Evolutionary conservation across 2,329 filamentous ascomycete genomes (phyloP).

Genomic region (Verticillium nonalfalfae): DNA sequence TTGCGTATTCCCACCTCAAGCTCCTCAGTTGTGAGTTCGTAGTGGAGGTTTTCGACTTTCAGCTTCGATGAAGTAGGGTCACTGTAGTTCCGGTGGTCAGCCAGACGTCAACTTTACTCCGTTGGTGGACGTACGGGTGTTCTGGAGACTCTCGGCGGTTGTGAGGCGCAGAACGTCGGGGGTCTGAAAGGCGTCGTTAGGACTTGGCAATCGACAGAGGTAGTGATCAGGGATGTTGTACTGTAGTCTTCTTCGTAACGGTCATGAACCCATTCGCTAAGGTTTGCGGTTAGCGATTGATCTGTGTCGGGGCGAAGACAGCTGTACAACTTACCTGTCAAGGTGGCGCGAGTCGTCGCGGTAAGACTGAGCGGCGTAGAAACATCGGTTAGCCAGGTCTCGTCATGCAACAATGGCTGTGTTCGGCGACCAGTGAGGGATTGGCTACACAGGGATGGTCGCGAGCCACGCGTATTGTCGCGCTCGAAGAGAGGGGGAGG

Average conservation of each 20-base stretch:
- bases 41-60: conserved; percentile 85
- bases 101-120: neutral
- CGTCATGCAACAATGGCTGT: conserved; percentile 6
- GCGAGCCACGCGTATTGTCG: neutral
- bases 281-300: neutral
- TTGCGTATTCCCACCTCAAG: conserved; percentile 52
- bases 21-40: conserved; percentile 81
- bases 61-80: conserved; percentile 60
- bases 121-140: conserved; percentile 19
- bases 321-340: conserved; percentile 53
- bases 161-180: conserved; percentile 33
- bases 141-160: conserved; percentile 37
- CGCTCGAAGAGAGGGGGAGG: conserved; percentile 7
- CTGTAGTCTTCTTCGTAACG: conserved; percentile 69
- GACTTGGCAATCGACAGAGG: neutral
- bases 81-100: conserved; percentile 23
- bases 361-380: conserved; percentile 47
- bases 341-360: conserved; percentile 60
- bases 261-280: conserved; percentile 90
- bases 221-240: conserved; percentile 19
- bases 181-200: conserved; percentile 19
- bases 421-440: neutral
- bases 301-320: neutral
- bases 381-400: conserved; percentile 25
- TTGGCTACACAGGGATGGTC: neutral